Evolutionary conservation across 1,284 basidiomycete species (phyloP).

Genomic region (Rhodotorula sp.): DNA sequence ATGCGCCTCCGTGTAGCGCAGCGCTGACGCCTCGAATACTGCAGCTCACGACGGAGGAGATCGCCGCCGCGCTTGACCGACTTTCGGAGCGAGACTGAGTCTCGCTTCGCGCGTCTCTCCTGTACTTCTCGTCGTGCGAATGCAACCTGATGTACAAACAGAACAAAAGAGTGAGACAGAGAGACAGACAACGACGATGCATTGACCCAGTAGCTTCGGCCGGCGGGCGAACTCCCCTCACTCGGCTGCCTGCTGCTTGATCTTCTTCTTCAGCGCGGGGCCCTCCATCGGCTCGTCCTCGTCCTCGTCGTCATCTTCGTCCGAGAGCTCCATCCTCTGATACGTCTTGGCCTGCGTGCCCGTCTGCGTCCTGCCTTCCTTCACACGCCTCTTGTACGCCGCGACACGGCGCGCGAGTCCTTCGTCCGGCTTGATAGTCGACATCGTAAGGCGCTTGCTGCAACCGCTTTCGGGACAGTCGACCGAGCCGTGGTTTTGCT

Average conservation of each 20-base stretch:
- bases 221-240: not conserved
- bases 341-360: constrained; percentile 24
- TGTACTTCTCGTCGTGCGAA: not conserved
- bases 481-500: not conserved
- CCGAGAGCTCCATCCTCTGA: constrained; percentile 18
- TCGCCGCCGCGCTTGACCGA: constrained; percentile 56
- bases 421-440: constrained; percentile 14
- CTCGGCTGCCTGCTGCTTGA: not conserved
- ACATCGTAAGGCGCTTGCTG: constrained; percentile 7
- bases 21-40: constrained; percentile 39
- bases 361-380: constrained; percentile 18
- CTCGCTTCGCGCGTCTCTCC: not conserved
- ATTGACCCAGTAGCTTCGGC: not conserved
- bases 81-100: constrained; percentile 2
- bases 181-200: constrained; percentile 60
- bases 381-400: constrained; percentile 14
- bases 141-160: constrained; percentile 52
- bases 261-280: not conserved
- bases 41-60: constrained; percentile 64
- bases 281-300: constrained; percentile 1
- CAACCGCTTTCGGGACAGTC: constrained; percentile 32
- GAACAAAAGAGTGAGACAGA: constrained; percentile 87
- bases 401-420: constrained; percentile 17
- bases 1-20: no score
- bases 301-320: constrained; percentile 7